Evolutionary conservation across 495 filamentous ascomycete species (phyloP), one percentile per base, ranked within the genome.

Genomic region (Aspergillus avenaceus): DNA sequence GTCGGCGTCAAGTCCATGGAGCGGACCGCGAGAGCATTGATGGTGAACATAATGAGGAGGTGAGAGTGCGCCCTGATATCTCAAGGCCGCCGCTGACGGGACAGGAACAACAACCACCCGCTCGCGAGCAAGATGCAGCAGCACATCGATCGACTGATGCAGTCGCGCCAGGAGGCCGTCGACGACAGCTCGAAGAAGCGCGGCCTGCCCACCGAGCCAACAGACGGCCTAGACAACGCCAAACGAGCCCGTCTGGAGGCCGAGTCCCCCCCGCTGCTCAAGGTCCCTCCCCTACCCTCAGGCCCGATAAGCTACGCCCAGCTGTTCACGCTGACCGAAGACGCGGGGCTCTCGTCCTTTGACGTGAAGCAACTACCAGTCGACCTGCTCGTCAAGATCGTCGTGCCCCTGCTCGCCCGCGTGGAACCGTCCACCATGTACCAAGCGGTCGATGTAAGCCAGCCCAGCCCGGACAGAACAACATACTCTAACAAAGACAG

Each of bases 1-100:
- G 83, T 99, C 28, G 81, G 89, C 32, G 74, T 96, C 42, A 89
- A 86, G 67, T 96, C 91, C 1, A 93, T 97, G 83, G 93, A 93
- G 64, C 86, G 93, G 53, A 99, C 93, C 13, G 87, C 88, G 1
- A 80, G 90, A 47, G 80, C 87, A 49, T 66, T 99, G 31, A 75
- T 97, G 13, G 77, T 86, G 29, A 90, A 96, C 63, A 71, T 96
- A 27, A 70, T 83, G 48, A 88, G 87, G 69, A 81, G 83, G 88
- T 91, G 77, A 46, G 69, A 36, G 5, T 19, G 12, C 25, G 26
- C 28, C n/a, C 3, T 25, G 6, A 11, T 7, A 2, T 0, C 48
- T 50, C 44, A 27, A 31, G 9, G 14, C 12, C 26, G 34, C 18
- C 32, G 25, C 51, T 61, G 47, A 66, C 31, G 34, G 5, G 25